Evolutionary conservation across 1,284 basidiomycete species (phyloP).

Genomic region (Cutaneotrichosporon cutaneum): DNA sequence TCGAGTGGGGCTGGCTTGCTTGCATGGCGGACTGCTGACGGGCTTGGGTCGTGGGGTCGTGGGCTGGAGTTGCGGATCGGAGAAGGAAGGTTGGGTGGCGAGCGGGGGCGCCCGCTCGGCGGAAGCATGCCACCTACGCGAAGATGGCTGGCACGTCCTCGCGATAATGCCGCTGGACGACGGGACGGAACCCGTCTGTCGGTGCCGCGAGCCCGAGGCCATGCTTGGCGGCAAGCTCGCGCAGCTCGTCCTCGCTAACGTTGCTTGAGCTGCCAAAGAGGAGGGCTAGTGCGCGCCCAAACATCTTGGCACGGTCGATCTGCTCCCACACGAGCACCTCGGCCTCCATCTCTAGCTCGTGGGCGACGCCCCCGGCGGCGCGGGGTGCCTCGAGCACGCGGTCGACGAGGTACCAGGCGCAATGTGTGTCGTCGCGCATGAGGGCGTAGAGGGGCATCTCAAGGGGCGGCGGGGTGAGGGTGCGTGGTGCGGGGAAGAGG

Average conservation of each 20-base stretch:
- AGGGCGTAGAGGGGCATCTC: conserved; percentile 40
- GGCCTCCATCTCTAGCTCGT: conserved; percentile 28
- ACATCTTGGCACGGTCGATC: conserved; percentile 42
- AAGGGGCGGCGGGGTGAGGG: conserved; percentile 29
- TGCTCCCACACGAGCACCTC: conserved; percentile 44
- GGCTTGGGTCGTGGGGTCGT: background rate
- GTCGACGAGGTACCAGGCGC: conserved; percentile 41
- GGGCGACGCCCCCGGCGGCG: background rate
- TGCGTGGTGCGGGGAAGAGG: background rate
- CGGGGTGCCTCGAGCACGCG: conserved; percentile 30
- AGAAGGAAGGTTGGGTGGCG: background rate
- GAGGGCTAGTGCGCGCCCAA: conserved; percentile 35
- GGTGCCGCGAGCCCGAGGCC: conserved; percentile 18
- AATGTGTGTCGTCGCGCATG: conserved; percentile 33
- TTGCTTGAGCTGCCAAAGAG: conserved; percentile 27
- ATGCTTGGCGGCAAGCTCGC: conserved; percentile 27
- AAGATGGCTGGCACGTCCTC: conserved; percentile 7
- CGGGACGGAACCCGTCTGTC: no score
- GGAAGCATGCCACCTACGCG: background rate
- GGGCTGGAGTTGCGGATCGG: background rate
- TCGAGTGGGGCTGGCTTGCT: background rate
- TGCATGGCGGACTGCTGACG: background rate
- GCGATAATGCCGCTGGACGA: background rate
- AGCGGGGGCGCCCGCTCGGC: background rate
- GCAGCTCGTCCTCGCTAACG: conserved; percentile 31